phyloP scores from a whole-genome alignment of 2,329 filamentous ascomycete species.

The Mariannaea sp. region DNA sequence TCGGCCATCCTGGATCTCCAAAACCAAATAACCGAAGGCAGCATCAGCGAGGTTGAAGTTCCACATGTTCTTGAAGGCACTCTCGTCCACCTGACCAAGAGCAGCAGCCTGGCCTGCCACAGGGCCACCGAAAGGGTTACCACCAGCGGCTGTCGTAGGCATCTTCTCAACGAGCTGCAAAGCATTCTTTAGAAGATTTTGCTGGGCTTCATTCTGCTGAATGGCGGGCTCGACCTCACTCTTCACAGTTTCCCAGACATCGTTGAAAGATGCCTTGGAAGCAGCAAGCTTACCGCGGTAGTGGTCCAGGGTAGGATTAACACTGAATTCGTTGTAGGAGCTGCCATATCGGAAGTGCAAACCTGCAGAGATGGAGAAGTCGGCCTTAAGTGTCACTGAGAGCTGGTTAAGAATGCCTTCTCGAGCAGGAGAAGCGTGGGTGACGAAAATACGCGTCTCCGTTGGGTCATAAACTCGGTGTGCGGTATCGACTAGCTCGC shows the following conservation, averaged over 20 bases:
- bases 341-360: constrained; percentile 98
- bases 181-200: constrained; percentile 88
- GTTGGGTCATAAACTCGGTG: constrained; percentile 98
- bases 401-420: constrained; percentile 98
- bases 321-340: constrained; percentile 99
- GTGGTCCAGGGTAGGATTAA: constrained; percentile 96
- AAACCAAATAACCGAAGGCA: constrained; percentile 91
- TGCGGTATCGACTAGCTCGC: constrained; percentile 94
- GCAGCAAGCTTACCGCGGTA: constrained; percentile 98
- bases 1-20: constrained; percentile 92
- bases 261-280: constrained; percentile 97
- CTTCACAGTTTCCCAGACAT: constrained; percentile 99
- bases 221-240: constrained; percentile 94
- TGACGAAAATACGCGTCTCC: constrained; percentile 95
- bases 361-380: constrained; percentile 97
- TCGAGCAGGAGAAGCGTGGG: constrained; percentile 92
- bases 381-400: constrained; percentile 94
- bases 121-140: constrained; percentile 93
- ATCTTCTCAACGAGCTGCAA: constrained; percentile 97
- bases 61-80: constrained; percentile 99
- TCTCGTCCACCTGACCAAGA: constrained; percentile 93
- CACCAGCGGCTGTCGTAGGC: constrained; percentile 91
- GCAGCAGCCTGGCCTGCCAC: constrained; percentile 70
- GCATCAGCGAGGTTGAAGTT: constrained; percentile 99
- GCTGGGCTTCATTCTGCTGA: constrained; percentile 89